Conservation (phyloP, 2,329 filamentous ascomycete species). For the Microthyrium microscopicum region DNA sequence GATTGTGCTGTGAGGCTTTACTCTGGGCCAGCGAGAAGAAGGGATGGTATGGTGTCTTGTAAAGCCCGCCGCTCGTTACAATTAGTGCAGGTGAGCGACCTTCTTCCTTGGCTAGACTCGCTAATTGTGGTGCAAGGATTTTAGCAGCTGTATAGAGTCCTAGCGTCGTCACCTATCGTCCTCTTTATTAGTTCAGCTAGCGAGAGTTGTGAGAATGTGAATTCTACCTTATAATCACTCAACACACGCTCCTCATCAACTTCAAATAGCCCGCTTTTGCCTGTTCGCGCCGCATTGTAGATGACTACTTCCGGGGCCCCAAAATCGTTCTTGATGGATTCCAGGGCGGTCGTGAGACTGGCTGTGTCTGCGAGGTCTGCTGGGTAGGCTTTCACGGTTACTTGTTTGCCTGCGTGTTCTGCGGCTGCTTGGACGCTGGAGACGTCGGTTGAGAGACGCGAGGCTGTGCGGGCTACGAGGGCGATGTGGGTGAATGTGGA, state of each 20-base stretch:
- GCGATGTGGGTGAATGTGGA: constrained; percentile 13
- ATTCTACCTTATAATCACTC: constrained; percentile 31
- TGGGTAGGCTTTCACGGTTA: constrained; percentile 7
- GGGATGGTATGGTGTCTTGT: constrained; percentile 28
- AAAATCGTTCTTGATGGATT: constrained; percentile 8
- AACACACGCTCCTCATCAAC: constrained; percentile 23
- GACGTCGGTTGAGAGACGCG: constrained; percentile 12
- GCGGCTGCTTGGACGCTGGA: constrained; percentile 7
- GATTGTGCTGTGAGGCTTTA: constrained; percentile 8
- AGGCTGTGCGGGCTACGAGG: constrained; percentile 12
- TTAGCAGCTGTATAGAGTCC: constrained; percentile 31
- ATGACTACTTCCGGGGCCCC: constrained; percentile 8
- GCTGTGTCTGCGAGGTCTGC: constrained; percentile 5
- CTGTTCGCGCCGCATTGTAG: constrained; percentile 7
- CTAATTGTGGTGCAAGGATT: constrained; percentile 26
- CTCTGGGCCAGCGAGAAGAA: constrained; percentile 23
- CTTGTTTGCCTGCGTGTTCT: constrained; percentile 1
- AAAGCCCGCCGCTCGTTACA: constrained; percentile 33
- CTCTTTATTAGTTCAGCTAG: constrained; percentile 2
- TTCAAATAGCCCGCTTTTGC: constrained; percentile 3
- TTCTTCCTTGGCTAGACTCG: constrained; percentile 14
- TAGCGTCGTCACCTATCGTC: constrained; percentile 31
- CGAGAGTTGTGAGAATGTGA: not conserved
- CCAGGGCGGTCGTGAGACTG: constrained; percentile 1
- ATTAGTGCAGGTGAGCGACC: constrained; percentile 27